Evolutionary conservation across 108 stramenopile genomes (phyloP).

Genomic region (Skeletonema menzelii): DNA sequence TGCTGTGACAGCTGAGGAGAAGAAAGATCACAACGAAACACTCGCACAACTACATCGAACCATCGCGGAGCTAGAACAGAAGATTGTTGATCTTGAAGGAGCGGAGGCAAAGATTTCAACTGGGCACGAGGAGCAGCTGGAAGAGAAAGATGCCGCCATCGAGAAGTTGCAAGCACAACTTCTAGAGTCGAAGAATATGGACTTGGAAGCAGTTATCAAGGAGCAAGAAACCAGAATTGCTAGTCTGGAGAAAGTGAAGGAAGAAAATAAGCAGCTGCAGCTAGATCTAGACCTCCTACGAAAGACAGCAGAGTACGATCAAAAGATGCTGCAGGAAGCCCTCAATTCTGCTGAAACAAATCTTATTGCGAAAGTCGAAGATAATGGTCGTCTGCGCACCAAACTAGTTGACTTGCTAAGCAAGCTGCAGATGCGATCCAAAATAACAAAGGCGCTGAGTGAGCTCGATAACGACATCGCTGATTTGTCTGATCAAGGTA

Average conservation of each 20-base stretch:
- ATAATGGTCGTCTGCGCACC: background rate
- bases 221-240: background rate
- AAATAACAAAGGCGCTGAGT: background rate
- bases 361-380: background rate
- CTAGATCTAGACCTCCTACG: background rate
- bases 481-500: background rate
- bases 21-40: no score
- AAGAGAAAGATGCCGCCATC: background rate
- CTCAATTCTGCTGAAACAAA: background rate
- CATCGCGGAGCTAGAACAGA: background rate
- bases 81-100: background rate
- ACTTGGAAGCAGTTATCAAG: background rate
- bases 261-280: slow-evolving; percentile 4
- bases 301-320: background rate
- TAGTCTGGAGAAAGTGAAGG: background rate
- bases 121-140: background rate
- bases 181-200: background rate
- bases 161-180: background rate
- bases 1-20: background rate
- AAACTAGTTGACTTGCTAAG: background rate
- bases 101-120: background rate
- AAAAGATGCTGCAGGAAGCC: background rate
- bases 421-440: background rate
- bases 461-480: background rate
- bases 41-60: background rate